phyloP scores from a whole-genome alignment of 208 protist species.

The Porcisia hertigi region DNA sequence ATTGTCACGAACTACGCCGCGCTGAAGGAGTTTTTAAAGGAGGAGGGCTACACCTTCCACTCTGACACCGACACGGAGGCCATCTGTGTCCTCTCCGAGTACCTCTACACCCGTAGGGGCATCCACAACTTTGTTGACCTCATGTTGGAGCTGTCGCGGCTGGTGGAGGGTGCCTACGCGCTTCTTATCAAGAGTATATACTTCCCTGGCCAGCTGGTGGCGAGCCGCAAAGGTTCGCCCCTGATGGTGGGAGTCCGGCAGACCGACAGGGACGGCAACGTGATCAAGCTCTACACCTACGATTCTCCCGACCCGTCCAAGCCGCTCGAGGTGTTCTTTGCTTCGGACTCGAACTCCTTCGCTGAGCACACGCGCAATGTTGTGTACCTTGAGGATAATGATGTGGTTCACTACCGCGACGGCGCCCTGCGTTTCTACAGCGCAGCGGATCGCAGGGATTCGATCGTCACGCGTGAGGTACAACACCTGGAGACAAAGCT shows the following conservation, averaged over 20 bases:
- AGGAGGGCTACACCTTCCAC: conserved; percentile 80
- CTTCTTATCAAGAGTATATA: conserved; percentile 85
- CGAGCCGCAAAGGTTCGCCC: conserved; percentile 88
- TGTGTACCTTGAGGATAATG: conserved; percentile 95
- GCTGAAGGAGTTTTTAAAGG: conserved; percentile 72
- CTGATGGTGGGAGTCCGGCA: conserved; percentile 90
- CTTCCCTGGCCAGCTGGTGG: conserved; percentile 92
- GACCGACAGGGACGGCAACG: conserved; percentile 14
- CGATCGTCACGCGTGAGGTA: conserved; percentile 45
- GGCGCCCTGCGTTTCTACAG: conserved; percentile 64
- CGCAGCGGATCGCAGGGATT: conserved; percentile 12
- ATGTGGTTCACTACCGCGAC: conserved; percentile 85
- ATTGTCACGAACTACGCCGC: conserved; percentile 95
- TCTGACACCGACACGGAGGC: conserved; percentile 96
- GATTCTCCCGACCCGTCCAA: conserved; percentile 22
- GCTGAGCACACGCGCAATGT: conserved; percentile 91
- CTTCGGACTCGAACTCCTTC: conserved; percentile 95
- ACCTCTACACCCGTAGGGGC: conserved; percentile 69
- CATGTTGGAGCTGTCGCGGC: conserved; percentile 40
- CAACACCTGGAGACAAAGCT: conserved; percentile 81
- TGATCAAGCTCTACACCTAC: conserved; percentile 18
- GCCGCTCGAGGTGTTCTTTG: conserved; percentile 88
- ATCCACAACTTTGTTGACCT: conserved; percentile 59
- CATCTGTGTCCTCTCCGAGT: conserved; percentile 89
- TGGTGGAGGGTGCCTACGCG: conserved; percentile 91